A percentile compares a stretch with the other conserved stretches of the same genome.
Evolutionary conservation across 148 eudicot species (phyloP).

Genomic region (Rhododendron ferrugineum): DNA sequence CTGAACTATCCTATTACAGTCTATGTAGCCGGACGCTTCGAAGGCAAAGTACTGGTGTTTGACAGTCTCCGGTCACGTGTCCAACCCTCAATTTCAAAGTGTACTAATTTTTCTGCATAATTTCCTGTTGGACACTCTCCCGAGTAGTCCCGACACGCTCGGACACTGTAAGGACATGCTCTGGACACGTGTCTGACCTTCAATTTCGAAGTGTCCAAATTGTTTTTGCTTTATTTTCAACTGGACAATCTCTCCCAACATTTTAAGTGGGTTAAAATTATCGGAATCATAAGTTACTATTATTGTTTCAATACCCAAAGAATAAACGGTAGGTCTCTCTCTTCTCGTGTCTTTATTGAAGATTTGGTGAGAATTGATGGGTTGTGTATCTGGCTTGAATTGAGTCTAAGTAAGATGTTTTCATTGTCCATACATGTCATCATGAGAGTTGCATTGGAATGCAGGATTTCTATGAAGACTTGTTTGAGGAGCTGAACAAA

Average conservation of each 20-base stretch:
- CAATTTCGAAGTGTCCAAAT: background rate
- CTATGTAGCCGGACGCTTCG: background rate
- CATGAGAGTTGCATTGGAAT: background rate
- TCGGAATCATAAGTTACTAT: too few species aligned
- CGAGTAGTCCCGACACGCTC: background rate
- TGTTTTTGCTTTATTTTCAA: background rate
- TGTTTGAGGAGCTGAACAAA: conserved; percentile 86
- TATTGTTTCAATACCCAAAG: background rate
- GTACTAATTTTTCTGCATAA: background rate
- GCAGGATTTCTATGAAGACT: conserved; percentile 95
- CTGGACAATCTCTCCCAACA: background rate
- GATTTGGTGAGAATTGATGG: background rate
- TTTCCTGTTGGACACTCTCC: background rate
- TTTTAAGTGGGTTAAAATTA: background rate
- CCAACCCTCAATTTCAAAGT: background rate
- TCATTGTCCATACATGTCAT: too few species aligned
- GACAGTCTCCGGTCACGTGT: background rate
- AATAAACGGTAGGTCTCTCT: background rate
- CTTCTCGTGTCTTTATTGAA: background rate
- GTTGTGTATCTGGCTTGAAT: background rate
- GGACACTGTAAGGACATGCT: background rate
- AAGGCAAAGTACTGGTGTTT: background rate
- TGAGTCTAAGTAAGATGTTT: background rate
- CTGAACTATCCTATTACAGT: background rate
- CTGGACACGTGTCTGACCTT: background rate